A percentile compares a stretch with the other conserved stretches of the same genome.
These are phyloP conservation scores for Nemania abortiva DNA, from an alignment of 2,329 filamentous ascomycete genomes.

Conservation along the genomic window DNA sequence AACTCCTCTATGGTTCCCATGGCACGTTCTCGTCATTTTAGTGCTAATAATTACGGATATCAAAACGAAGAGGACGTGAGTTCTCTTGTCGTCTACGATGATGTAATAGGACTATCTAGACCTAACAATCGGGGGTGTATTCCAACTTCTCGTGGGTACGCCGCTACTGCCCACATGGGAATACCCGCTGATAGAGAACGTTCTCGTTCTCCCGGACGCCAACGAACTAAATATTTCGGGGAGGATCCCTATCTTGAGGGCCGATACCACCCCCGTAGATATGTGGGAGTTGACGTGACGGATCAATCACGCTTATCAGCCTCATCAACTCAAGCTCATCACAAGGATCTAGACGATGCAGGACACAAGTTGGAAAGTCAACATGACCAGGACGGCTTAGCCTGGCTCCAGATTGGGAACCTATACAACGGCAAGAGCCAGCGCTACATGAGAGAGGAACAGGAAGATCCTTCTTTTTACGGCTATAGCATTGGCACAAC, in stretches of 20 bases:
- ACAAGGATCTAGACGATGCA: background rate
- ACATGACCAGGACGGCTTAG: background rate
- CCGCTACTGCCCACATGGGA: no score
- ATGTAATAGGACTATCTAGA: background rate
- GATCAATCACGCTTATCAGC: background rate
- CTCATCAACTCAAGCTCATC: background rate
- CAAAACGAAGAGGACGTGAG: background rate
- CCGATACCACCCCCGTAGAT: background rate
- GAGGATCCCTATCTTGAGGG: conserved; percentile 1
- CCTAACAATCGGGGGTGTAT: background rate
- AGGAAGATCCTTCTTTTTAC: conserved; percentile 29
- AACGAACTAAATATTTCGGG: background rate
- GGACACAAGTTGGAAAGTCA: background rate
- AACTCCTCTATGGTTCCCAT: background rate
- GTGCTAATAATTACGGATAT: background rate
- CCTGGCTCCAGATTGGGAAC: background rate
- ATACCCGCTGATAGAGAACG: background rate
- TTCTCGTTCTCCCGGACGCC: conserved; percentile 6
- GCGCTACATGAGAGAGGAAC: conserved; percentile 30
- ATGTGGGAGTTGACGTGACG: background rate
- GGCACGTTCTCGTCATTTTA: background rate
- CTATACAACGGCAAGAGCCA: background rate
- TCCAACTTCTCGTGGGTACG: no score
- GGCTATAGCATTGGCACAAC: background rate
- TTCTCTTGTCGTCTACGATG: background rate